A percentile compares a stretch with the other conserved stretches of the same genome.
phyloP scores from a whole-genome alignment of 495 filamentous ascomycete genomes.

The Penicillium atrosanguineum region DNA sequence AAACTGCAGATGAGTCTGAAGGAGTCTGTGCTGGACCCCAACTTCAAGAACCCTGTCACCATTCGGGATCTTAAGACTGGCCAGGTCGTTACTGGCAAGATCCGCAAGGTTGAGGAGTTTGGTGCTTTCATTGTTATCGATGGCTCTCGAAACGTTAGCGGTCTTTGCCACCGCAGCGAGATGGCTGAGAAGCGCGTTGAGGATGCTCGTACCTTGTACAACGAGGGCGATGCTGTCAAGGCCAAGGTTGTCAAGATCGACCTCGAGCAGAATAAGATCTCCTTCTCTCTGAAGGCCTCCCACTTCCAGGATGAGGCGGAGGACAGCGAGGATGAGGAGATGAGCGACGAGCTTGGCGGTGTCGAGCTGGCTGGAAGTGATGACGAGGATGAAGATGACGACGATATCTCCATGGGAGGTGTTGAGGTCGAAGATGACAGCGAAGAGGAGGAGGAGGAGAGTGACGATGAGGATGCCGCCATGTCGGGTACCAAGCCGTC shows the following conservation, averaged over 20 bases:
- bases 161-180: conserved; percentile 85
- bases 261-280: conserved; percentile 67
- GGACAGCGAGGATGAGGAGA: conserved; percentile 48
- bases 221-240: conserved; percentile 86
- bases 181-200: conserved; percentile 79
- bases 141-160: conserved; percentile 78
- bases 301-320: conserved; percentile 71
- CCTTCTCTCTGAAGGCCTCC: conserved; percentile 86
- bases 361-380: conserved; percentile 44
- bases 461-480: conserved; percentile 38
- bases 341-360: conserved; percentile 42
- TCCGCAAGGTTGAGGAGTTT: conserved; percentile 90
- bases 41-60: conserved; percentile 66
- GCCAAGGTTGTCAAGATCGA: conserved; percentile 83
- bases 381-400: conserved; percentile 34
- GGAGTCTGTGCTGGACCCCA: conserved; percentile 73
- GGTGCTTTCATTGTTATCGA: conserved; percentile 93
- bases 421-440: conserved; percentile 54
- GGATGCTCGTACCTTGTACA: conserved; percentile 79
- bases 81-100: conserved; percentile 79
- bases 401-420: conserved; percentile 41
- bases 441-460: conserved; percentile 37
- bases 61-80: conserved; percentile 73
- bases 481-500: conserved; percentile 25
- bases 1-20: conserved; percentile 86